Conservation (phyloP, 108 stramenopile genomes). For the Licmophora abbreviata region DNA sequence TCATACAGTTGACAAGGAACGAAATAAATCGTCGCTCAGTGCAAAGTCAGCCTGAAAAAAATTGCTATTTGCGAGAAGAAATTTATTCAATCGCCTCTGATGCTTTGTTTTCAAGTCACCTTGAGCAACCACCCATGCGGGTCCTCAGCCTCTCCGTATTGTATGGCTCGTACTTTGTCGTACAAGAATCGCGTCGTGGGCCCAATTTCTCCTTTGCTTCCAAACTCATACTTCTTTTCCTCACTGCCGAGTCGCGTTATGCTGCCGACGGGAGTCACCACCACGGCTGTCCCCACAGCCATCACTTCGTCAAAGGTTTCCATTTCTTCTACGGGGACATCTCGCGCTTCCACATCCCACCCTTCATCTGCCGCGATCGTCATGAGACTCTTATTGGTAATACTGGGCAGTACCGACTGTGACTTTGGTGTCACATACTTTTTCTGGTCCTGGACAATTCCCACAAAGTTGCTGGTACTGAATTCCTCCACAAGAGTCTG, state of each 20-base stretch:
- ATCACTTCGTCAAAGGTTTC: constrained; percentile 87
- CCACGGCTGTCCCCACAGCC: constrained; percentile 97
- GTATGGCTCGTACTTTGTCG: constrained; percentile 81
- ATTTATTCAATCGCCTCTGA: too few relatives aligned
- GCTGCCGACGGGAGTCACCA: constrained; percentile 90
- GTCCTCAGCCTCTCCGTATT: constrained; percentile 90
- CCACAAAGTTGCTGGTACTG: constrained; percentile 97
- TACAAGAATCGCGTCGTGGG: constrained; percentile 79
- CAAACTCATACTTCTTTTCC: constrained; percentile 57
- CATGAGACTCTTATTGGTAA: constrained; percentile 97
- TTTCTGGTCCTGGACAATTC: constrained; percentile 71
- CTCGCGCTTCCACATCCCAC: constrained; percentile 80
- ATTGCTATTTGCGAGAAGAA: too few relatives aligned
- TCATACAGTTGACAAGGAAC: too few relatives aligned
- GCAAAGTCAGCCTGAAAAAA: too few relatives aligned
- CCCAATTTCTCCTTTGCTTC: constrained; percentile 61
- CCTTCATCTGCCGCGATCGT: constrained; percentile 88
- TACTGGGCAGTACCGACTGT: constrained; percentile 84
- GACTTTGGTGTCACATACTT: constrained; percentile 89
- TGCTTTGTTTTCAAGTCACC: constrained; percentile 28
- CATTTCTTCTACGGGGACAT: constrained; percentile 77
- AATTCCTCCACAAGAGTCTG: constrained; percentile 93
- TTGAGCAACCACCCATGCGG: constrained; percentile 85
- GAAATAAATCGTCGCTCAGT: too few relatives aligned
- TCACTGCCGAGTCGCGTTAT: constrained; percentile 58